Evolutionary conservation across 441 rosid species (phyloP).

Genomic region (Breynia disticha): DNA sequence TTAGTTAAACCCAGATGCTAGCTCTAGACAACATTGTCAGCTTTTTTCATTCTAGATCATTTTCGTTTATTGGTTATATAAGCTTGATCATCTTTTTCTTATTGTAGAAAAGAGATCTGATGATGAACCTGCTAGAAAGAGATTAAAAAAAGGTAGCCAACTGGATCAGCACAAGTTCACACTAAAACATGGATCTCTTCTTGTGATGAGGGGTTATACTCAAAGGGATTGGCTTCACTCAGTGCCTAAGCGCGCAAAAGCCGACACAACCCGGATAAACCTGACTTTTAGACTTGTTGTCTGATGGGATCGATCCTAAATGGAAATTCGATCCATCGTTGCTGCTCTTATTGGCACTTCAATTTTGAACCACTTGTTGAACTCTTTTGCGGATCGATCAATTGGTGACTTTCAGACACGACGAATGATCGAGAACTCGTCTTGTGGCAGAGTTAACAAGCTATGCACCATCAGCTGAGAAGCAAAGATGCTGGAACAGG

Average conservation of each 20-base stretch:
- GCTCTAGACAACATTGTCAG: no score
- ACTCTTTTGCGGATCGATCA: no score
- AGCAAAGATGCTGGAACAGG: no score
- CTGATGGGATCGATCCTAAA: slow-evolving; percentile 8
- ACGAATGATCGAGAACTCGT: no score
- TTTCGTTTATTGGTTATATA: background rate
- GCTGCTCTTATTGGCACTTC: background rate
- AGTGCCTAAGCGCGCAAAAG: slow-evolving; percentile 67
- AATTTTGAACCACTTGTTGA: no score
- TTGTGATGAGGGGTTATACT: slow-evolving; percentile 75
- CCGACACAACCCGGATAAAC: slow-evolving; percentile 52
- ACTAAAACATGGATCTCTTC: slow-evolving; percentile 65
- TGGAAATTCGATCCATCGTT: background rate
- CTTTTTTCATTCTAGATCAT: background rate
- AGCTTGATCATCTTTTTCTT: slow-evolving; percentile 5
- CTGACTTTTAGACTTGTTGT: slow-evolving; percentile 59
- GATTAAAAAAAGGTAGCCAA: slow-evolving; percentile 28
- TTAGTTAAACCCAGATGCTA: no score
- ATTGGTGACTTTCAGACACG: no score
- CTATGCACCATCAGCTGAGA: no score
- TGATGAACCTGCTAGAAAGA: slow-evolving; percentile 42
- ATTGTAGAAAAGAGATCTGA: slow-evolving; percentile 24
- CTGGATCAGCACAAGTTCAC: slow-evolving; percentile 39
- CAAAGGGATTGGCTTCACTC: slow-evolving; percentile 91
- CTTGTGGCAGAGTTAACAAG: no score